Conservation (phyloP, 164 flowering plant species). For the Dillenia turbinata region DNA sequence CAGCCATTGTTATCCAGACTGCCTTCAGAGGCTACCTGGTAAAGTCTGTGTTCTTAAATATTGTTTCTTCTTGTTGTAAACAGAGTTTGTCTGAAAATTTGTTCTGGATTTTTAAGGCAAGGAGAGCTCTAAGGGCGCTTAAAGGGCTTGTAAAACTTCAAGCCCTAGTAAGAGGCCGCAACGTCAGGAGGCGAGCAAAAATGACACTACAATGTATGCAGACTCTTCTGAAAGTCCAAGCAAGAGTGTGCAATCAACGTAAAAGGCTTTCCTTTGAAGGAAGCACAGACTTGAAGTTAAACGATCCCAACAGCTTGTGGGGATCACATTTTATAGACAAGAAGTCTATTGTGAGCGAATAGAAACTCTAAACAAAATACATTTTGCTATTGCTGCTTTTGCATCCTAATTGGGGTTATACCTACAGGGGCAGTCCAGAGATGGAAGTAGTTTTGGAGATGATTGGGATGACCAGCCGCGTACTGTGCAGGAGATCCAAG, state of each 20-base stretch:
- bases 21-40: conserved; percentile 80
- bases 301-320: conserved; percentile 48
- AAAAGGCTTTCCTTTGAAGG: conserved; percentile 50
- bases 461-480: conserved; percentile 77
- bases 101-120: conserved; percentile 43
- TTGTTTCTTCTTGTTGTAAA: conserved; percentile 20
- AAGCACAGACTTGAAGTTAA: conserved; percentile 37
- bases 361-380: neutral
- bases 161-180: conserved; percentile 89
- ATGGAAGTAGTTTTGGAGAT: conserved; percentile 59
- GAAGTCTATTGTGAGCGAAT: conserved; percentile 42
- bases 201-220: conserved; percentile 78
- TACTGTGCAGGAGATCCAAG: conserved; percentile 74
- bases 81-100: no score
- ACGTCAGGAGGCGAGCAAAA: conserved; percentile 72
- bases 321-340: conserved; percentile 45
- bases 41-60: conserved; percentile 17
- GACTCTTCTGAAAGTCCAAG: conserved; percentile 73
- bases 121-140: conserved; percentile 78
- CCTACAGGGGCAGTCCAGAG: conserved; percentile 48
- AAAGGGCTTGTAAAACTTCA: conserved; percentile 87
- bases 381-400: neutral
- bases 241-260: conserved; percentile 59
- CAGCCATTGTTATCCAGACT: conserved; percentile 39
- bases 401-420: conserved; percentile 5